Evolutionary conservation across 116 monocot genomes (phyloP).

Genomic region (Trichopus zeylanicus): DNA sequence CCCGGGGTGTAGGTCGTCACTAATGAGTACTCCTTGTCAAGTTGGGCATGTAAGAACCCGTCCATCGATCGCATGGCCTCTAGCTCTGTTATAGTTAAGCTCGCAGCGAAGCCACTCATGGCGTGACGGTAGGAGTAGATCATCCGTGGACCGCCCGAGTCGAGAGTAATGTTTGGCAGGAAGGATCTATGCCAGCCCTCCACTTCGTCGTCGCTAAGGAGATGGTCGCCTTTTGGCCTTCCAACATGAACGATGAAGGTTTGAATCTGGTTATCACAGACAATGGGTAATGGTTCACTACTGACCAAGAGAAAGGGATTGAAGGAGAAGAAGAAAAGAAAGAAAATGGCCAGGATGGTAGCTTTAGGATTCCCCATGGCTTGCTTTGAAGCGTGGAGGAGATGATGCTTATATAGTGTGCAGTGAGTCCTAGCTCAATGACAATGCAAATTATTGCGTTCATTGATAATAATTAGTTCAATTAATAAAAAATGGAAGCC

Average conservation of each 20-base stretch:
- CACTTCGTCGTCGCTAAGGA: not conserved
- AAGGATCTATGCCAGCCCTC: conserved; percentile 10
- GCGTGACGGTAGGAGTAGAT: conserved; percentile 16
- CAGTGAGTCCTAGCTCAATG: no score
- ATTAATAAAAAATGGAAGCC: no score
- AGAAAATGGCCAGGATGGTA: no score
- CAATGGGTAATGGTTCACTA: no score
- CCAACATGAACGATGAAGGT: not conserved
- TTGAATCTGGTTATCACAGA: not conserved
- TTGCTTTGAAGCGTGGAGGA: no score
- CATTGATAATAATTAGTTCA: no score
- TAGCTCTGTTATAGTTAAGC: conserved; percentile 9
- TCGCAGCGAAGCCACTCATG: conserved; percentile 24
- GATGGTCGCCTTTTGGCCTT: not conserved
- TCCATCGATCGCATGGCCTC: not conserved
- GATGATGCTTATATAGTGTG: no score
- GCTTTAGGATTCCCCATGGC: no score
- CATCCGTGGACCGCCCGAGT: conserved; percentile 1
- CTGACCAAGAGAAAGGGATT: no score
- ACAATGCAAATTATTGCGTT: no score
- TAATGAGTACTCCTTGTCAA: not conserved
- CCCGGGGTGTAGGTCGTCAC: conserved; percentile 10
- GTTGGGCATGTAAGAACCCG: conserved; percentile 1
- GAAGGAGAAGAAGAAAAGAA: no score
- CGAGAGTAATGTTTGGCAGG: not conserved